Percentiles rank a stretch among this genome's conserved stretches.
Evolutionary conservation across 352 stramenopile species (phyloP).

Genomic region (Globisporangium viniferum): DNA sequence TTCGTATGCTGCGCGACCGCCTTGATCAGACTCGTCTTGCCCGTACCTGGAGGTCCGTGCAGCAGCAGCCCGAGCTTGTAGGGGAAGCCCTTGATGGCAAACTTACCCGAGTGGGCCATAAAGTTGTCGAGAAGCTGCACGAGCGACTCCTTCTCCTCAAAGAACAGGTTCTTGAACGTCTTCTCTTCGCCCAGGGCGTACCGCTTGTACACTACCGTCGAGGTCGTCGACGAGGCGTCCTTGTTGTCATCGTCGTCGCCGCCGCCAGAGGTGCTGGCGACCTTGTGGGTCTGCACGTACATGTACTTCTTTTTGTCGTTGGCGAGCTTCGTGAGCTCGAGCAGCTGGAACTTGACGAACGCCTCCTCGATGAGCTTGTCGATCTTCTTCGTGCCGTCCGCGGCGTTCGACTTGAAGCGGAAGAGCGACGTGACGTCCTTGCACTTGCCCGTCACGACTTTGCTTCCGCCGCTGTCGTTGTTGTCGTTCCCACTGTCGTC

Average conservation of each 20-base stretch:
- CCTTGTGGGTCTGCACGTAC: constrained; percentile 31
- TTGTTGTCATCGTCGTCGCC: constrained; percentile 7
- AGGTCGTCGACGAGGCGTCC: constrained; percentile 1
- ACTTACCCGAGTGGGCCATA: constrained; percentile 64
- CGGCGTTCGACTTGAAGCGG: constrained; percentile 4
- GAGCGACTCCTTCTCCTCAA: constrained; percentile 72
- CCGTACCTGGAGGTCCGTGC: constrained; percentile 83
- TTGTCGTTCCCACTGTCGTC: neutral
- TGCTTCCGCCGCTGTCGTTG: neutral
- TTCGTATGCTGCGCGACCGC: constrained; percentile 76
- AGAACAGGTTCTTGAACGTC: constrained; percentile 89
- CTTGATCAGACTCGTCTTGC: constrained; percentile 91
- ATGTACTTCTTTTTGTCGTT: constrained; percentile 43
- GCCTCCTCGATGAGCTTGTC: constrained; percentile 33
- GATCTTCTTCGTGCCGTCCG: constrained; percentile 31
- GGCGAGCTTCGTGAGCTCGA: constrained; percentile 27
- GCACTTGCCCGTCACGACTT: constrained; percentile 12
- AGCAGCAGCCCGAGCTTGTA: constrained; percentile 89
- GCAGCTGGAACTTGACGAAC: constrained; percentile 34
- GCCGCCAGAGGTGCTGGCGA: neutral
- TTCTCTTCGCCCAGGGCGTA: constrained; percentile 86
- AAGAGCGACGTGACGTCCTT: constrained; percentile 14
- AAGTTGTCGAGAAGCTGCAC: constrained; percentile 81
- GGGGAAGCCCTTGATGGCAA: constrained; percentile 83
- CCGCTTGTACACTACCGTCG: constrained; percentile 43